These are phyloP conservation scores for Botryobasidium botryosum DNA, from an alignment of 768 basidiomycete genomes.

Conservation along the genomic window DNA sequence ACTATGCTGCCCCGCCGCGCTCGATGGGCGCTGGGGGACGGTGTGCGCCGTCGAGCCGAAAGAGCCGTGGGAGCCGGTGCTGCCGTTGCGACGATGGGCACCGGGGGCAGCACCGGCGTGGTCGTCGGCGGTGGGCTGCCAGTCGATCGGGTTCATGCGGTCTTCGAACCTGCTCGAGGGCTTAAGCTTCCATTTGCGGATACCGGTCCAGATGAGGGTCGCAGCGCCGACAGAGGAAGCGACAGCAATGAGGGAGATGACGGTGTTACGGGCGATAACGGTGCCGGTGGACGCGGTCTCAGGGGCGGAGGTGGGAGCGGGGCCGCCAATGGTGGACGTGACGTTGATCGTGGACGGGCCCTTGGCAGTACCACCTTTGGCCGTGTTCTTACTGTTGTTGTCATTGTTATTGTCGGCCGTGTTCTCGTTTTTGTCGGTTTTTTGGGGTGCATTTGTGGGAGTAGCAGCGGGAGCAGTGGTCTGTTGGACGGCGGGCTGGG, in stretches of 20 bases:
- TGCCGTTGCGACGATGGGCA: slow-evolving; percentile 32
- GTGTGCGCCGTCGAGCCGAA: slow-evolving; percentile 28
- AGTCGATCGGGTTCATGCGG: slow-evolving; percentile 77
- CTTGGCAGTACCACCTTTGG: no score
- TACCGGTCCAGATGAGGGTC: slow-evolving; percentile 69
- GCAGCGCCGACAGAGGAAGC: slow-evolving; percentile 51
- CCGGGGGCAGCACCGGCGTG: slow-evolving; percentile 29
- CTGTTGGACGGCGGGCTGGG: slow-evolving; percentile 11
- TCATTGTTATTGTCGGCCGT: neutral
- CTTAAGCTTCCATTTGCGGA: slow-evolving; percentile 84
- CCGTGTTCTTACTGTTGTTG: slow-evolving; percentile 6
- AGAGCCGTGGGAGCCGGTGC: slow-evolving; percentile 39
- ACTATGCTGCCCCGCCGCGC: slow-evolving; percentile 4
- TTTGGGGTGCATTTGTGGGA: neutral
- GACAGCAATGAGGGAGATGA: slow-evolving; percentile 51
- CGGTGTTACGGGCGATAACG: slow-evolving; percentile 25
- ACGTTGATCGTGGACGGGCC: slow-evolving; percentile 11
- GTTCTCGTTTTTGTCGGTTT: slow-evolving; percentile 9
- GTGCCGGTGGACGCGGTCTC: slow-evolving; percentile 18
- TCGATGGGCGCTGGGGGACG: slow-evolving; percentile 2
- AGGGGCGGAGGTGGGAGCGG: slow-evolving; percentile 12
- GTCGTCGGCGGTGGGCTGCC: slow-evolving; percentile 44
- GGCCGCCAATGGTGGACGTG: slow-evolving; percentile 13
- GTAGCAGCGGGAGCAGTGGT: slow-evolving; percentile 14
- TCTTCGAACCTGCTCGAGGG: slow-evolving; percentile 66